Base-by-base conservation (phyloP, 352 stramenopile species). In the Globisporangium uncinulatum region DNA sequence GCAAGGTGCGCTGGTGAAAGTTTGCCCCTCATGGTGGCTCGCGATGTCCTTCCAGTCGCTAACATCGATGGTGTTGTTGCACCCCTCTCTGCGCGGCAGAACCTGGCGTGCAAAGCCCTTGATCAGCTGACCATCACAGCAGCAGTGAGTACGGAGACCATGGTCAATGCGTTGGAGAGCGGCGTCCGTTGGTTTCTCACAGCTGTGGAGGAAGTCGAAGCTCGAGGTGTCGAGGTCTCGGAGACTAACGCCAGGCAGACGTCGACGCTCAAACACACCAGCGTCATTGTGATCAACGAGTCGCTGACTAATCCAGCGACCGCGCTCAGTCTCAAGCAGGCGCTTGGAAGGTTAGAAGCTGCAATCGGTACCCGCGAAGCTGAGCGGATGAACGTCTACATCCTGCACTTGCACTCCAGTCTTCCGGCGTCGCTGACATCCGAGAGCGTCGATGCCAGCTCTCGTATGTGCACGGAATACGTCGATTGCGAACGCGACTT, bases 221-320 rank as follows among this genome's bases (percentile, higher is more conserved):
- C 34, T 13, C 32, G 34, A 36, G 19, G 19, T 19, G 6, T 42
- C 8, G 9, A 36, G 43, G 13, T 10, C 3, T 48, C 43, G 0
- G 31, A 52, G 53, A 45, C 2, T 20, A 17, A 8, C 5, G 4
- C 6, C 3, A n/a, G 20, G 9, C 14, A 44, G 4, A 13, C 15
- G 4, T 3, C 5, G 34, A 9, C 2, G 1, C 54, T 67, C n/a
- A 41, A 21, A 1, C 47, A 47, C 36, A 59, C 50, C 11, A 64
- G 46, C 17, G 51, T 67, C n/a, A 15, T 67, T 20, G 29, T 61
- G n/a, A 39, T 64, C 24, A 63, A 64, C 39, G 48, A 37, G 15
- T n/a, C 32, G 4, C 7, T 20, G 8, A 3, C 13, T 6, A 20
- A 31, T 15, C 3, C 1, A 6, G 8, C 34, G 13, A 36, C 6